A percentile compares a stretch with the other conserved stretches of the same genome.
These are phyloP conservation scores for Penicillium cinerascens DNA, from an alignment of 495 filamentous ascomycete genomes.

Conservation along the genomic window DNA sequence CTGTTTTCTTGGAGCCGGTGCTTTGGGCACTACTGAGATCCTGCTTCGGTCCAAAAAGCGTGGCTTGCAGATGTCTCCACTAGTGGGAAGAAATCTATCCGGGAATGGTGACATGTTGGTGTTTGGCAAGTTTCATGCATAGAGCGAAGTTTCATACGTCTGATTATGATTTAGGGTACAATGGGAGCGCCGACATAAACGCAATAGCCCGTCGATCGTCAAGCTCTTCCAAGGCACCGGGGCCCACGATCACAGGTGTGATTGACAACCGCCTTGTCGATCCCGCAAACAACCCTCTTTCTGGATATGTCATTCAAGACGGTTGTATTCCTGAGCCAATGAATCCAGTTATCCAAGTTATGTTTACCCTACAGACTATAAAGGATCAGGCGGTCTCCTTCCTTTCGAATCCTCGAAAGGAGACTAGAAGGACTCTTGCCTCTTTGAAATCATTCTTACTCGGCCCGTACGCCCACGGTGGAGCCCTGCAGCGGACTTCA, in stretches of 20 bases:
- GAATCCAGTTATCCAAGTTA: slow-evolving; percentile 50
- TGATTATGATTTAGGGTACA: neutral
- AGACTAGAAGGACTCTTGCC: neutral
- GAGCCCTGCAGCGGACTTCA: slow-evolving; percentile 57
- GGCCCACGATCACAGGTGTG: slow-evolving; percentile 58
- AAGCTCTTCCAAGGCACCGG: slow-evolving; percentile 21
- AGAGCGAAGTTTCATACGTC: neutral
- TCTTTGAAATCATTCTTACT: slow-evolving; percentile 35
- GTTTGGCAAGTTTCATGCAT: slow-evolving; percentile 48
- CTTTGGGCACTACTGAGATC: neutral
- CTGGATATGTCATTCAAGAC: slow-evolving; percentile 65
- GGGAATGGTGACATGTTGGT: slow-evolving; percentile 66
- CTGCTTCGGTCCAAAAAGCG: slow-evolving; percentile 50
- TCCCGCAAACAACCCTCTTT: slow-evolving; percentile 42
- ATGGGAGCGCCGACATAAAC: neutral
- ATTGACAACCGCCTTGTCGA: slow-evolving; percentile 53
- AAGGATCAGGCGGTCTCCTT: neutral
- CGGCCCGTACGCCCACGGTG: slow-evolving; percentile 53
- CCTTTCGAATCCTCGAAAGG: neutral
- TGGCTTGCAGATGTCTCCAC: slow-evolving; percentile 55
- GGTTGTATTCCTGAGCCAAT: slow-evolving; percentile 59
- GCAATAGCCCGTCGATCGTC: neutral
- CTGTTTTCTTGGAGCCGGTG: neutral
- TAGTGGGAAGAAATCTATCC: slow-evolving; percentile 59
- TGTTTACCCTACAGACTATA: slow-evolving; percentile 19